Evolutionary conservation across 257 asterid genomes (phyloP).

Genomic region (Rauvolfia tetraphylla): DNA sequence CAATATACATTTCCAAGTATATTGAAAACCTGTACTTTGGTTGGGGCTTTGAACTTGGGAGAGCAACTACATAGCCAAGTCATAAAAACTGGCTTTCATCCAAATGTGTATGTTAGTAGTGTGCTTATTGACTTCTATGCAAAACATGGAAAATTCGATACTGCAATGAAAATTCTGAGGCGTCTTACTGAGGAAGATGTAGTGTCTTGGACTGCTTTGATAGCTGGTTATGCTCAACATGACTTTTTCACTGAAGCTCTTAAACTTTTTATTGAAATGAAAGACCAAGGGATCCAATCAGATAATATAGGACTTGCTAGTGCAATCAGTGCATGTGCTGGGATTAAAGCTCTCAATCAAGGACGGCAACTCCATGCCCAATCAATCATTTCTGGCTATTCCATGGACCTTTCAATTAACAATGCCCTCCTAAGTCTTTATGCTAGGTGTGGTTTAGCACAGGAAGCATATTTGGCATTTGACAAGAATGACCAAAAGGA

Average conservation of each 20-base stretch:
- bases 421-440: conserved; percentile 72
- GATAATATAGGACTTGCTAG: conserved; percentile 90
- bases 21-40: conserved; percentile 68
- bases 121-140: conserved; percentile 90
- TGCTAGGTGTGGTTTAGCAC: conserved; percentile 71
- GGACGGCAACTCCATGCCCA: conserved; percentile 78
- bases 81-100: conserved; percentile 65
- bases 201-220: conserved; percentile 87
- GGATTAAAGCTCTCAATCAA: conserved; percentile 65
- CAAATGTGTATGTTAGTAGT: conserved; percentile 72
- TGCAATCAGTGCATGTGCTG: conserved; percentile 78
- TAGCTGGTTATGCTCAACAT: conserved; percentile 73
- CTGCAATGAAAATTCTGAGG: conserved; percentile 64
- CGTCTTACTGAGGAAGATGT: conserved; percentile 62
- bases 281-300: conserved; percentile 46
- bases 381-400: conserved; percentile 59
- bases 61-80: conserved; percentile 80
- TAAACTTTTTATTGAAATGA: conserved; percentile 64
- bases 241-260: conserved; percentile 62
- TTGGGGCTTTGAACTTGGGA: conserved; percentile 68
- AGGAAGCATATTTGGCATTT: conserved; percentile 55
- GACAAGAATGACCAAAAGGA: conserved; percentile 52
- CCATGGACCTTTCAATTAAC: conserved; percentile 65
- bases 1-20: conserved; percentile 83
- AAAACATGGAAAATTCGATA: conserved; percentile 59